Conservation (phyloP, 2,329 filamentous ascomycete genomes). For the Sclerotinia subarctica region DNA sequence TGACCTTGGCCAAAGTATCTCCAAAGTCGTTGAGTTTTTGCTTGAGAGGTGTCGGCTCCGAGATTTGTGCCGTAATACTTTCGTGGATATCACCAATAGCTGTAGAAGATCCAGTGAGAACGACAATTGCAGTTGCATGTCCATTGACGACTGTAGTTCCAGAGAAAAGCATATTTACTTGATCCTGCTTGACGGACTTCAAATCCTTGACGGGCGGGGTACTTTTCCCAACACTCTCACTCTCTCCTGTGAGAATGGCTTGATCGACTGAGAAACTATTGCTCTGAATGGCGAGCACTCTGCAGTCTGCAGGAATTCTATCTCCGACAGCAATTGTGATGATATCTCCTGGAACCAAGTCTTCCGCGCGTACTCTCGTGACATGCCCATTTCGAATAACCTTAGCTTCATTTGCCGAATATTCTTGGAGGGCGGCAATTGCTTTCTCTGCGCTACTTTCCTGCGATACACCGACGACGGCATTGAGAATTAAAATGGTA, state of each 20-base stretch:
- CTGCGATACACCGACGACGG: constrained; percentile 95
- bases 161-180: constrained; percentile 96
- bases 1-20: constrained; percentile 93
- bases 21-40: constrained; percentile 99
- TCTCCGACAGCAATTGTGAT: constrained; percentile 86
- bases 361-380: constrained; percentile 87
- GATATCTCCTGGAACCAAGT: constrained; percentile 91
- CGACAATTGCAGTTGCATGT: constrained; percentile 86
- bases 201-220: constrained; percentile 65
- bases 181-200: constrained; percentile 93
- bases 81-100: constrained; percentile 99
- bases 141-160: constrained; percentile 96
- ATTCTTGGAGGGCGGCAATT: constrained; percentile 96
- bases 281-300: constrained; percentile 85
- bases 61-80: constrained; percentile 97
- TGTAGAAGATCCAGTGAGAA: constrained; percentile 82
- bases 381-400: constrained; percentile 76
- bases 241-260: constrained; percentile 94
- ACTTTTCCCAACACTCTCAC: constrained; percentile 93
- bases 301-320: constrained; percentile 91
- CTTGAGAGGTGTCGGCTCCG: constrained; percentile 93
- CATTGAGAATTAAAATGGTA: constrained; percentile 94
- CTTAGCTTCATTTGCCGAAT: constrained; percentile 96
- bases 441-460: constrained; percentile 98
- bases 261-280: constrained; percentile 98